A percentile compares a stretch with the other conserved stretches of the same genome.
These are phyloP conservation scores for Venustampulla echinocandica DNA, from an alignment of 495 filamentous ascomycete genomes.

Conservation along the genomic window DNA sequence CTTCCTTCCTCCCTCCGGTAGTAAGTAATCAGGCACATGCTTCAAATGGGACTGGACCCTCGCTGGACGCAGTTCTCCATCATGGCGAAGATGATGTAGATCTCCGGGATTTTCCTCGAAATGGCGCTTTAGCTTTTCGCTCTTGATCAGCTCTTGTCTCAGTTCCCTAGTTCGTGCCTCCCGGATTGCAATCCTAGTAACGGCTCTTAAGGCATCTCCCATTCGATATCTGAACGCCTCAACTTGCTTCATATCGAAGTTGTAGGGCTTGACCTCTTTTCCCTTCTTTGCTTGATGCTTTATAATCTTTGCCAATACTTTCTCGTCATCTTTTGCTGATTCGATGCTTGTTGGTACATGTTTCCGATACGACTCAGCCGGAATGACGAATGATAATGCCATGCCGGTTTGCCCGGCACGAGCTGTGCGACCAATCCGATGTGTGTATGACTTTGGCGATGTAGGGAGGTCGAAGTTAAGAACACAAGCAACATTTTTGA, in stretches of 20 bases:
- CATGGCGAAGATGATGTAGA: conserved; percentile 77
- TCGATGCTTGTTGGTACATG: conserved; percentile 76
- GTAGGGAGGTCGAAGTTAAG: conserved; percentile 95
- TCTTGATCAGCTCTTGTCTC: conserved; percentile 79
- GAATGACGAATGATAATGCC: conserved; percentile 89
- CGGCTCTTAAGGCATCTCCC: conserved; percentile 74
- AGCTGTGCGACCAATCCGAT: conserved; percentile 90
- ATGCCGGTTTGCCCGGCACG: conserved; percentile 85
- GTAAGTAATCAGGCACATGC: conserved; percentile 90
- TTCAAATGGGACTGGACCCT: conserved; percentile 82
- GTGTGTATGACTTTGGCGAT: conserved; percentile 84
- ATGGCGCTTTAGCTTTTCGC: conserved; percentile 86
- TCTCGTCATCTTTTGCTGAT: conserved; percentile 72
- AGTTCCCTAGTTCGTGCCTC: conserved; percentile 86
- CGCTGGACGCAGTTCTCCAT: conserved; percentile 73
- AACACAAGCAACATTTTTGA: conserved; percentile 87
- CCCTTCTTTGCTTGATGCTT: conserved; percentile 63
- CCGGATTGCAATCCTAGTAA: conserved; percentile 74
- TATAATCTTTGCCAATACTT: conserved; percentile 63
- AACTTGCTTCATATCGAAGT: conserved; percentile 89
- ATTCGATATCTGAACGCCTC: conserved; percentile 92
- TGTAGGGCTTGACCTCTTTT: conserved; percentile 75
- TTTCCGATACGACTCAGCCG: conserved; percentile 69
- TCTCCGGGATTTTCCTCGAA: conserved; percentile 96
- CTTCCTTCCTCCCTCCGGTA: conserved; percentile 70